Evolutionary conservation across 2,329 filamentous ascomycete genomes (phyloP).

Genomic region (Thelonectria blattea): DNA sequence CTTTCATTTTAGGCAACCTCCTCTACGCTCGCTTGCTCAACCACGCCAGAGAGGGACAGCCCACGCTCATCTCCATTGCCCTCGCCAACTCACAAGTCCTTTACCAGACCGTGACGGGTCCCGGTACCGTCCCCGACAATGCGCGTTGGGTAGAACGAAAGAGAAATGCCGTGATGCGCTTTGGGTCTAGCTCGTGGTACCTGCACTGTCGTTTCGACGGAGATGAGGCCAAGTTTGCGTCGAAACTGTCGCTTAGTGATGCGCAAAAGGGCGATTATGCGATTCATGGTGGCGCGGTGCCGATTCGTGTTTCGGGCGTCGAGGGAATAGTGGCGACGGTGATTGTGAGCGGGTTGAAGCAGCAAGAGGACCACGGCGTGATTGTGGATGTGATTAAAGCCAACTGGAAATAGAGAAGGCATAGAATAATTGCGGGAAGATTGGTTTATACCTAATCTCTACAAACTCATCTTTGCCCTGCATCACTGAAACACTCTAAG

Average conservation of each 20-base stretch:
- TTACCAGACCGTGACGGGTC: constrained; percentile 72
- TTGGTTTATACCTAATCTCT: too few species aligned
- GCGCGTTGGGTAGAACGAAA: constrained; percentile 75
- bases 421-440: too few species aligned
- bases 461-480: too few species aligned
- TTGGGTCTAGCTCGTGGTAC: constrained; percentile 72
- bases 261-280: constrained; percentile 68
- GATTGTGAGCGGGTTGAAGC: constrained; percentile 76
- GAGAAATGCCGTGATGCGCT: constrained; percentile 73
- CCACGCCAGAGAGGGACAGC: constrained; percentile 45
- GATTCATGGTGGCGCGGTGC: constrained; percentile 79
- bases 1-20: constrained; percentile 68
- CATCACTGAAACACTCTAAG: too few species aligned
- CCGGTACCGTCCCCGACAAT: constrained; percentile 74
- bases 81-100: constrained; percentile 67
- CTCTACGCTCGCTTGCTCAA: constrained; percentile 67
- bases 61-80: constrained; percentile 68
- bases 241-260: constrained; percentile 67
- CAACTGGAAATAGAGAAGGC: constrained; percentile 48
- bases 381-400: constrained; percentile 72
- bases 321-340: constrained; percentile 79
- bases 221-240: constrained; percentile 68
- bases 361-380: constrained; percentile 78
- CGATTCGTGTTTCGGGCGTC: constrained; percentile 73
- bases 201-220: constrained; percentile 71